A percentile compares a stretch with the other conserved stretches of the same genome.
Evolutionary conservation across 768 basidiomycete genomes (phyloP).

Genomic region (Leccinum longicurvipes): DNA sequence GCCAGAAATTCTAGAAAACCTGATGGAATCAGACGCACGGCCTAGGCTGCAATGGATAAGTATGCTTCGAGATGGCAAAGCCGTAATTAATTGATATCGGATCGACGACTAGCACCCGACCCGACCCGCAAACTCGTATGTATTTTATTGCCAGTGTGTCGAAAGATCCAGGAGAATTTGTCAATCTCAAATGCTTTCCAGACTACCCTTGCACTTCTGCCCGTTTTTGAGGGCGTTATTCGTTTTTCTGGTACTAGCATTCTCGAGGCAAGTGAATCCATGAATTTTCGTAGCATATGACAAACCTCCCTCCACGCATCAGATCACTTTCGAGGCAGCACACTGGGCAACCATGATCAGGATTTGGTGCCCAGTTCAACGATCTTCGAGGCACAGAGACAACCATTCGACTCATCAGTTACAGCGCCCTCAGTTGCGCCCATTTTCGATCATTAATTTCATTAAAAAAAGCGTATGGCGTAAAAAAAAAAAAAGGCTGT

Average conservation of each 20-base stretch:
- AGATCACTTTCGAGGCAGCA: not conserved
- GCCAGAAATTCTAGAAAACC: no score
- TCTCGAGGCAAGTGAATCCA: not conserved
- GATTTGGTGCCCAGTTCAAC: no score
- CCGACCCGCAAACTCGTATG: not conserved
- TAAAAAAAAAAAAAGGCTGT: not conserved
- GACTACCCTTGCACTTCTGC: not conserved
- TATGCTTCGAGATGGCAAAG: no score
- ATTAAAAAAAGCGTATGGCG: constrained; percentile 11
- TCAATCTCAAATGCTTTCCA: not conserved
- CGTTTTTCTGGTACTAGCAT: no score
- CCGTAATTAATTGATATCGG: no score
- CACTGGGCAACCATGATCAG: not conserved
- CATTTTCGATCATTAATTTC: not conserved
- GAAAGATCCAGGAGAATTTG: not conserved
- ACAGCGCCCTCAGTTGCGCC: not conserved
- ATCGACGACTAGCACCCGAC: not conserved
- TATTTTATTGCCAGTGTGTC: no score
- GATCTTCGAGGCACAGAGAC: not conserved
- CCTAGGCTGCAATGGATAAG: no score
- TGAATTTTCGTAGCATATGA: not conserved
- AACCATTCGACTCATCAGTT: not conserved
- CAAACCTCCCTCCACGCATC: not conserved
- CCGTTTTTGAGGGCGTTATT: not conserved
- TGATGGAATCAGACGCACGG: no score